Base-by-base conservation (phyloP, 1,139 yeast genomes). In the Kluyveromyces sp. region DNA sequence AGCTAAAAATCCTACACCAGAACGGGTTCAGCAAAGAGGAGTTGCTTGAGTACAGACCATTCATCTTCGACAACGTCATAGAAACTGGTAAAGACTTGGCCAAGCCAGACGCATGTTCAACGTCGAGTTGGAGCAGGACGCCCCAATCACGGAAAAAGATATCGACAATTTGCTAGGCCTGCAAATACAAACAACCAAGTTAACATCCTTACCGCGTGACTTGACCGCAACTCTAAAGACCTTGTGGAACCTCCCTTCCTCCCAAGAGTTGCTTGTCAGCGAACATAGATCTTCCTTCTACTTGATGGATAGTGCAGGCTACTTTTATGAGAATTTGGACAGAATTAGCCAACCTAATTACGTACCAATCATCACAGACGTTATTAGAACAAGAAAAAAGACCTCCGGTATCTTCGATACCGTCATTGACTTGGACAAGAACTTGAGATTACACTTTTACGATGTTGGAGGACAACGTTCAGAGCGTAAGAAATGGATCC, bases 401-500 rank as follows among this genome's bases (percentile, higher is more conserved):
- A 89, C 97, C 0, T 84, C 95, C 0, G 97, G 97, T 68, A 87
- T 89, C 41, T 87, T 82, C 60, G 96, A 88, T 61, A 81, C 87
- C 52, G 74, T 75, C 48, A 86, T 89, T 59, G 81, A 82, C 53
- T 78, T 88, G 81, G 90, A 87, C 37, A 74, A 77, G 4, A 55
- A 58, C 39, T 69, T 87, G 47, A 81, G 81, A 59, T 77, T 88
- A 48, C 95, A 87, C 65, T 79, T 89, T 75, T 88, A 76, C 62
- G 97, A 89, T 64, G 96, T 89, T 43, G 97, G 97, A 52, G 97
- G 97, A 1, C 97, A 89, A 67, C 72, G 97, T 57, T 81, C 92
- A 1, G 97, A 89, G 68, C 79, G 97, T 46, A 87, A 87, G 60
- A 89, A 89, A 65, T 89, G 97, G 97, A 89, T 89, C 54, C 95